Percentiles rank a stretch among this genome's conserved stretches.
phyloP scores from a whole-genome alignment of 441 rosid species.

The Pelargonium myrrhifolium region DNA sequence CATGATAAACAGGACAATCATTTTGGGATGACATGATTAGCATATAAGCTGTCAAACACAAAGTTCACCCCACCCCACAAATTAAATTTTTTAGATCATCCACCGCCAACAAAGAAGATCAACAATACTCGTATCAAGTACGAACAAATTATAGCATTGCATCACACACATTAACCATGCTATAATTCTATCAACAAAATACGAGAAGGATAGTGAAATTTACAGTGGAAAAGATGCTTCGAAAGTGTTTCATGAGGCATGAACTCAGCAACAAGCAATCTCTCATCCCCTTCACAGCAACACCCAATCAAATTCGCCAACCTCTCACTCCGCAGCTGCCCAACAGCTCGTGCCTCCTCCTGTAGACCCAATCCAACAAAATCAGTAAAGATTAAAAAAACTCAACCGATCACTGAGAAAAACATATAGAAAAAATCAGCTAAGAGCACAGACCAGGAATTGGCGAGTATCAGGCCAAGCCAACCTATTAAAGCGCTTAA shows the following conservation, averaged over 20 bases:
- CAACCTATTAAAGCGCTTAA: constrained; percentile 75
- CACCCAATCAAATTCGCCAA: constrained; percentile 81
- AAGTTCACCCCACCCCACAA: too few species aligned
- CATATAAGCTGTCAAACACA: too few species aligned
- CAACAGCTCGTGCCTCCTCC: constrained; percentile 91
- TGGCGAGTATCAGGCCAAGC: constrained; percentile 98
- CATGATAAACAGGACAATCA: too few species aligned
- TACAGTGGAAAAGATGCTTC: constrained; percentile 91
- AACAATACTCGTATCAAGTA: background rate
- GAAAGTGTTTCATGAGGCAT: constrained; percentile 93
- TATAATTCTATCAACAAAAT: constrained; percentile 5
- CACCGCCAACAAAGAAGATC: background rate
- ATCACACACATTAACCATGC: constrained; percentile 4
- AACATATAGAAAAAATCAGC: background rate
- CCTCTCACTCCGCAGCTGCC: constrained; percentile 70
- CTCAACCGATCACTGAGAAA: constrained; percentile 9
- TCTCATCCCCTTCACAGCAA: constrained; percentile 89
- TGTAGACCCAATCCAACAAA: constrained; percentile 15
- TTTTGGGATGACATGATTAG: too few species aligned
- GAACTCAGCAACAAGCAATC: constrained; percentile 88
- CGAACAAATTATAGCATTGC: background rate
- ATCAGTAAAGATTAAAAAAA: constrained; percentile 20
- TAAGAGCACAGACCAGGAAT: constrained; percentile 48
- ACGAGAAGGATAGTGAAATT: constrained; percentile 8
- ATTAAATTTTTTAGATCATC: background rate